Evolutionary conservation across 2,329 filamentous ascomycete genomes (phyloP).

Genomic region (Ascocoryne sarcoides): DNA sequence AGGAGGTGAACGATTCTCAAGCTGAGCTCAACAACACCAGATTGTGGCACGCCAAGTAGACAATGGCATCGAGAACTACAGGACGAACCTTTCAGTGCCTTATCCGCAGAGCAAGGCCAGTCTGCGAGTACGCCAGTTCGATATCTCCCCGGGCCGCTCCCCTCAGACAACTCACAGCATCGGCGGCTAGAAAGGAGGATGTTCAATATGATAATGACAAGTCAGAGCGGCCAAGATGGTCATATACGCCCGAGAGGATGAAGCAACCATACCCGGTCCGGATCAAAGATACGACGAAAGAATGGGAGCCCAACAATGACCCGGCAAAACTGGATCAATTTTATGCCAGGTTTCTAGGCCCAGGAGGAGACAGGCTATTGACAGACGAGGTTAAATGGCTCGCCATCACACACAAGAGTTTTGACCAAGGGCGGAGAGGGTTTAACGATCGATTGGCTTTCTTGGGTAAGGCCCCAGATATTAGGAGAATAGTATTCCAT

Average conservation of each 20-base stretch:
- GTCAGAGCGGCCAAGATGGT: constrained; percentile 52
- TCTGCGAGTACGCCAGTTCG: constrained; percentile 19
- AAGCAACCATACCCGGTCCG: constrained; percentile 55
- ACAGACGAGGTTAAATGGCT: constrained; percentile 94
- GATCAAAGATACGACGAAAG: constrained; percentile 43
- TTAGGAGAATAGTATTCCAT: not conserved
- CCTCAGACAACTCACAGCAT: constrained; percentile 21
- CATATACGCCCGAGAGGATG: constrained; percentile 59
- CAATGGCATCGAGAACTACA: constrained; percentile 41
- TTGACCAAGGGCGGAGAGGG: constrained; percentile 86
- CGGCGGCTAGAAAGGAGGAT: constrained; percentile 19
- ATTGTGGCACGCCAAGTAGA: not conserved
- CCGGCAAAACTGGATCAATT: constrained; percentile 66
- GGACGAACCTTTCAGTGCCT: constrained; percentile 32
- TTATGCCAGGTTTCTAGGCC: constrained; percentile 69
- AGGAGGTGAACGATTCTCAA: constrained; percentile 1
- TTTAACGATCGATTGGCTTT: constrained; percentile 93
- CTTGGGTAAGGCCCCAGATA: constrained; percentile 50
- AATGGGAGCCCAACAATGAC: constrained; percentile 66
- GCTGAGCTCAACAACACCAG: not conserved
- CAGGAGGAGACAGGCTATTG: constrained; percentile 61
- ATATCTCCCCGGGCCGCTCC: constrained; percentile 10
- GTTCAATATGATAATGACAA: constrained; percentile 27
- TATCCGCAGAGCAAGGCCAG: constrained; percentile 23
- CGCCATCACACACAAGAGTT: constrained; percentile 95